Evolutionary conservation across 1,139 yeast species (phyloP).

Genomic region (Scheffersomyces insectosa): DNA sequence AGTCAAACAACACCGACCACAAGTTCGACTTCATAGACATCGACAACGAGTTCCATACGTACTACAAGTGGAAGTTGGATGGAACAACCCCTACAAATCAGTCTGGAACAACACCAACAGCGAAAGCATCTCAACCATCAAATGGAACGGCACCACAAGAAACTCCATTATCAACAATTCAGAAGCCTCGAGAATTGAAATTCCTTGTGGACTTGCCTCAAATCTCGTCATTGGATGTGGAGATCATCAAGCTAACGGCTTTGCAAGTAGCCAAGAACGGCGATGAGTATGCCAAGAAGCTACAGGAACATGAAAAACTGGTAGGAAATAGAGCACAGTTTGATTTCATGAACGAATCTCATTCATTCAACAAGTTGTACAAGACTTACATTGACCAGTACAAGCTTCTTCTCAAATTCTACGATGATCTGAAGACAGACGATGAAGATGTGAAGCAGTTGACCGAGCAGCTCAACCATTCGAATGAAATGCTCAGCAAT

Average conservation of each 20-base stretch:
- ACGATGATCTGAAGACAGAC: constrained; percentile 9
- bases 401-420: constrained; percentile 29
- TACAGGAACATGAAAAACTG: constrained; percentile 37
- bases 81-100: constrained; percentile 2
- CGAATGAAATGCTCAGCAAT: constrained; percentile 39
- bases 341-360: constrained; percentile 62
- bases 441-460: constrained; percentile 5
- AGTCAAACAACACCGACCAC: constrained; percentile 44
- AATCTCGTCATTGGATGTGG: constrained; percentile 64
- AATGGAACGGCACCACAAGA: constrained; percentile 15
- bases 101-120: background rate
- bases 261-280: constrained; percentile 63
- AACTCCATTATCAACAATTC: constrained; percentile 11
- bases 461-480: constrained; percentile 16
- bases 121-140: constrained; percentile 3
- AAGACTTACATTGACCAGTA: constrained; percentile 58
- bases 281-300: constrained; percentile 37
- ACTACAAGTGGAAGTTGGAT: constrained; percentile 48
- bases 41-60: constrained; percentile 55
- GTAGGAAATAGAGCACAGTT: constrained; percentile 54
- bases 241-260: constrained; percentile 73
- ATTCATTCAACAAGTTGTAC: constrained; percentile 63
- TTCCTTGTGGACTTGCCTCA: constrained; percentile 55
- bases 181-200: constrained; percentile 38
- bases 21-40: constrained; percentile 65